Evolutionary conservation across 2,329 filamentous ascomycete species (phyloP).

Genomic region (Nigrospora sphaerica): DNA sequence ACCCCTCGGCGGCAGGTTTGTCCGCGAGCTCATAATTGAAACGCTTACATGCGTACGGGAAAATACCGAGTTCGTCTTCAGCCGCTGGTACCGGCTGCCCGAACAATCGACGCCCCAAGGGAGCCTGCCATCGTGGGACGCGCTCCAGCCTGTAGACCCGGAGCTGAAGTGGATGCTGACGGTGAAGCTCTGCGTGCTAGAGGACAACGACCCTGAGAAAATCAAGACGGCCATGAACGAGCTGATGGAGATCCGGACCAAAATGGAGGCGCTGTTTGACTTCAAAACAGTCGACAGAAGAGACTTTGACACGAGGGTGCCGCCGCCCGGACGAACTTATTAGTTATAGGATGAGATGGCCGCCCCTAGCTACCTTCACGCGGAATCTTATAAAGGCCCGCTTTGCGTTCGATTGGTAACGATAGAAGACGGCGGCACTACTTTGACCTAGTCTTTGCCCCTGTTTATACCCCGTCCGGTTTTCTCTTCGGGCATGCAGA

Average conservation of each 20-base stretch:
- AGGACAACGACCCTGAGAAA: slow-evolving; percentile 52
- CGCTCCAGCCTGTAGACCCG: slow-evolving; percentile 39
- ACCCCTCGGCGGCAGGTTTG: too few species aligned
- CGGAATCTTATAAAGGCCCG: too few species aligned
- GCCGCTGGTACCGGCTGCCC: slow-evolving; percentile 36
- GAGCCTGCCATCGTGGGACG: slow-evolving; percentile 37
- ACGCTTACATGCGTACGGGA: slow-evolving; percentile 45
- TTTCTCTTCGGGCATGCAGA: too few species aligned
- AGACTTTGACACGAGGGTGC: slow-evolving; percentile 21
- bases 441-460: too few species aligned
- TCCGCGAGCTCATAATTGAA: slow-evolving; percentile 42
- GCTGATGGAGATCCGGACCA: slow-evolving; percentile 45
- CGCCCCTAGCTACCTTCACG: too few species aligned
- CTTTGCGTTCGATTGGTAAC: too few species aligned
- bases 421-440: too few species aligned
- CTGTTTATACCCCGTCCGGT: too few species aligned
- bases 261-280: slow-evolving; percentile 80
- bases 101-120: slow-evolving; percentile 16
- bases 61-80: slow-evolving; percentile 47
- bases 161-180: slow-evolving; percentile 48
- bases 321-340: background rate
- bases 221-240: slow-evolving; percentile 47
- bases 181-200: slow-evolving; percentile 44
- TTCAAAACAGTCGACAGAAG: slow-evolving; percentile 63
- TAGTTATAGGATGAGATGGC: too few species aligned